phyloP scores from a whole-genome alignment of 495 filamentous ascomycete species.

The Staphylotrichum longicolle region DNA sequence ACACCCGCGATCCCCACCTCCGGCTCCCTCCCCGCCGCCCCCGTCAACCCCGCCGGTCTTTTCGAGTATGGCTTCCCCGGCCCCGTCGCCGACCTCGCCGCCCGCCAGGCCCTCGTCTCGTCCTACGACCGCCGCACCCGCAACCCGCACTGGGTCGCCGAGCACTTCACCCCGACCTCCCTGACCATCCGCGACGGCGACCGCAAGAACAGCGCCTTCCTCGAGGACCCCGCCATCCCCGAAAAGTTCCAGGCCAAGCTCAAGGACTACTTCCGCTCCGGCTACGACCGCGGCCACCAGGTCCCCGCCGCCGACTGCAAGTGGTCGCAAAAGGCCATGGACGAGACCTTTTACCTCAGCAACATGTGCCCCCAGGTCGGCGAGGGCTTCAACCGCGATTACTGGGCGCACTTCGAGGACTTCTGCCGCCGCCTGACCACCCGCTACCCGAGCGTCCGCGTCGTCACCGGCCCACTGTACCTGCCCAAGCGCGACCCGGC shows the following conservation, averaged over 20 bases:
- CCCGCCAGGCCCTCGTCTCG: slow-evolving; percentile 70
- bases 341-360: slow-evolving; percentile 84
- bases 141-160: slow-evolving; percentile 93
- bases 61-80: slow-evolving; percentile 98
- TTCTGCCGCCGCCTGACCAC: slow-evolving; percentile 81
- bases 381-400: slow-evolving; percentile 95
- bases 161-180: slow-evolving; percentile 94
- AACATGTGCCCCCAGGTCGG: slow-evolving; percentile 99
- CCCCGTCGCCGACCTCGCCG: slow-evolving; percentile 77
- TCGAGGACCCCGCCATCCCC: slow-evolving; percentile 77
- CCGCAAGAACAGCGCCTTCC: slow-evolving; percentile 77
- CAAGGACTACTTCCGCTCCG: slow-evolving; percentile 87
- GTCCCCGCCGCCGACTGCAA: slow-evolving; percentile 97
- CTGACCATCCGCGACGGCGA: slow-evolving; percentile 72
- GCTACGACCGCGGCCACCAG: slow-evolving; percentile 96
- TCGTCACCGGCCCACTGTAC: slow-evolving; percentile 93
- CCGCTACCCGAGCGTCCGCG: slow-evolving; percentile 80
- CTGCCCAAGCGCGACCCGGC: slow-evolving; percentile 70
- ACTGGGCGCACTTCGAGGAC: slow-evolving; percentile 98
- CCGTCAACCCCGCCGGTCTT: slow-evolving; percentile 82
- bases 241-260: slow-evolving; percentile 84
- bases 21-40: slow-evolving; percentile 37
- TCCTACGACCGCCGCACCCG: slow-evolving; percentile 87
- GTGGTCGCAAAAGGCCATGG: slow-evolving; percentile 91
- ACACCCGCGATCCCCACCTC: slow-evolving; percentile 29